A percentile compares a stretch with the other conserved stretches of the same genome.
These are phyloP conservation scores for Penicillium sp. DNA, from an alignment of 2,329 filamentous ascomycete genomes.

Conservation along the genomic window DNA sequence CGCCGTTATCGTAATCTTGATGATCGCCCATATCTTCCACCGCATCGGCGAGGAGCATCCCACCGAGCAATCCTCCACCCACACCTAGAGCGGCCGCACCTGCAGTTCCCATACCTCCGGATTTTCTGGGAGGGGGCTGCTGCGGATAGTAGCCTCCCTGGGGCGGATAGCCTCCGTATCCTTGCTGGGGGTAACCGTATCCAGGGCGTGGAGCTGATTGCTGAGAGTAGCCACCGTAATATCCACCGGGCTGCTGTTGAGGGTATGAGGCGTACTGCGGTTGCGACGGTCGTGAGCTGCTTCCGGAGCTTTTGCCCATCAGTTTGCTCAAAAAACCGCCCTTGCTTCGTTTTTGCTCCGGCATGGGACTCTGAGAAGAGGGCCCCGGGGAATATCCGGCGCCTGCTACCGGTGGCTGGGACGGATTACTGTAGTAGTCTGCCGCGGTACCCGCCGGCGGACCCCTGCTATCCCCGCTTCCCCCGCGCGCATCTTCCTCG, in stretches of 20 bases:
- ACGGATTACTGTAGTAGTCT: constrained; percentile 45
- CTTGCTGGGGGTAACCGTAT: constrained; percentile 19
- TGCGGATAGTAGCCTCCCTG: constrained; percentile 38
- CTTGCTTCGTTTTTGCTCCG: constrained; percentile 40
- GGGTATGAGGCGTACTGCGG: constrained; percentile 26
- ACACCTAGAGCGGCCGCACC: constrained; percentile 75
- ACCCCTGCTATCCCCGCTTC: constrained; percentile 39
- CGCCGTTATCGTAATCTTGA: constrained; percentile 38
- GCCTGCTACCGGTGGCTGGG: constrained; percentile 16
- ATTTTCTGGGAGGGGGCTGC: constrained; percentile 46
- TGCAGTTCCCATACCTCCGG: constrained; percentile 61
- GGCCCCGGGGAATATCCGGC: constrained; percentile 7
- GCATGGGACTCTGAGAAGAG: constrained; percentile 25
- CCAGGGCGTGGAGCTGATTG: constrained; percentile 15
- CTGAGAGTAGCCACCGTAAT: constrained; percentile 34
- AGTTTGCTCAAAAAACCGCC: constrained; percentile 54
- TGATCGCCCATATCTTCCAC: constrained; percentile 64
- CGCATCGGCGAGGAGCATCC: constrained; percentile 67
- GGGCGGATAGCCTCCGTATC: constrained; percentile 39
- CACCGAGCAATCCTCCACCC: constrained; percentile 78
- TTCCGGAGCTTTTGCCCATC: constrained; percentile 44
- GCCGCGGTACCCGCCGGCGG: constrained; percentile 40
- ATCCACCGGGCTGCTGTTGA: constrained; percentile 28
- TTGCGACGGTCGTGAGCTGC: constrained; percentile 18
- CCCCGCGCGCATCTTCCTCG: constrained; percentile 70